Conservation (phyloP, 352 stramenopile genomes). For the Phytophthora pisi region DNA sequence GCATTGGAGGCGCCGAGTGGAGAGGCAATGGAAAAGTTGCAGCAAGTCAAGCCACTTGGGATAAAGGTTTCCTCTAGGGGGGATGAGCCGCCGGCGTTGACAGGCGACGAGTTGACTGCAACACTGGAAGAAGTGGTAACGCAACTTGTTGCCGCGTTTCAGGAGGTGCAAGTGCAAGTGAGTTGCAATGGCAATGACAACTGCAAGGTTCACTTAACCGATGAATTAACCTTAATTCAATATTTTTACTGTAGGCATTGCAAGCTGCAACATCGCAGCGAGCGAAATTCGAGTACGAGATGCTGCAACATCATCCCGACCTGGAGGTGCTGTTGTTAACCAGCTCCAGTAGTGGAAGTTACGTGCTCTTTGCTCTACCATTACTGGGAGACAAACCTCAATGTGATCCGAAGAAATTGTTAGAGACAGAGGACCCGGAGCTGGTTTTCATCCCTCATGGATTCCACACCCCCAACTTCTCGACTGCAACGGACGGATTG, state of each 20-base stretch:
- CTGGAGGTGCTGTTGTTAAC: conserved; percentile 41
- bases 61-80: conserved; percentile 11
- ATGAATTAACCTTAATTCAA: not conserved
- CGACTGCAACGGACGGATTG: conserved; percentile 10
- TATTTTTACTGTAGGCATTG: conserved; percentile 14
- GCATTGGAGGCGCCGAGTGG: conserved; percentile 5
- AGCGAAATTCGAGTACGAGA: conserved; percentile 51
- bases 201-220: not conserved
- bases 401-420: conserved; percentile 26
- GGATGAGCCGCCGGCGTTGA: conserved; percentile 19
- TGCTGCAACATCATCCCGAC: conserved; percentile 42
- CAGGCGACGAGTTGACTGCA: conserved; percentile 24
- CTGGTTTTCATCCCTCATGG: conserved; percentile 31
- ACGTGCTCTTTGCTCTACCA: conserved; percentile 43
- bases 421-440: conserved; percentile 16
- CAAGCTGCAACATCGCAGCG: conserved; percentile 17
- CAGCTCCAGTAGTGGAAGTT: not conserved
- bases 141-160: conserved; percentile 26
- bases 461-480: conserved; percentile 38
- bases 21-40: conserved; percentile 14
- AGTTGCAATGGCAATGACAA: not conserved
- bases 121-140: conserved; percentile 24
- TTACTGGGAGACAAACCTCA: conserved; percentile 30
- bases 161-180: conserved; percentile 37
- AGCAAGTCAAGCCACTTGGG: conserved; percentile 20